Evolutionary conservation across 352 stramenopile species (phyloP).

Genomic region (Globisporangium uncinulatum): DNA sequence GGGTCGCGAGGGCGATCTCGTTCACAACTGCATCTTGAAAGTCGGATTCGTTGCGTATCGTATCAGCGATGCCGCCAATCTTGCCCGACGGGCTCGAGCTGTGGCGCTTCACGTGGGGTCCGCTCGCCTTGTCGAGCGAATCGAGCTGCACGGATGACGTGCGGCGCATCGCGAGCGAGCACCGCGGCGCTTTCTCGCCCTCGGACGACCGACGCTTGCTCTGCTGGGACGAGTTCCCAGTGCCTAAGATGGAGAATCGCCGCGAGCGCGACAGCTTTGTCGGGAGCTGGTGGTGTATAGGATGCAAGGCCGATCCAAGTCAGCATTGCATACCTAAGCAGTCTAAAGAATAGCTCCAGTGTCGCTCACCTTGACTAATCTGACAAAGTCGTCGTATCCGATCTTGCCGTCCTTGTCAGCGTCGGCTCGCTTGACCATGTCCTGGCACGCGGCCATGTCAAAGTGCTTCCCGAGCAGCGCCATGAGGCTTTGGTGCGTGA

Average conservation of each 20-base stretch:
- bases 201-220: constrained; percentile 9
- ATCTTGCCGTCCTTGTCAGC: constrained; percentile 63
- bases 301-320: neutral
- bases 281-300: constrained; percentile 3
- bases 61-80: constrained; percentile 11
- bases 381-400: constrained; percentile 63
- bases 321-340: neutral
- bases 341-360: too few relatives aligned
- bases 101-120: constrained; percentile 12
- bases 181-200: constrained; percentile 9
- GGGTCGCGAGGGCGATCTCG: constrained; percentile 18
- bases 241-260: constrained; percentile 2
- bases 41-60: constrained; percentile 17
- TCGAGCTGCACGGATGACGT: constrained; percentile 20
- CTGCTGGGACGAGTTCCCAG: neutral
- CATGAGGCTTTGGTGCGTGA: constrained; percentile 49
- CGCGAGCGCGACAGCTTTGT: constrained; percentile 8
- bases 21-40: constrained; percentile 15
- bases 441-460: constrained; percentile 37
- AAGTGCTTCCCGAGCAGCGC: constrained; percentile 59
- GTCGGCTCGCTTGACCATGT: constrained; percentile 64
- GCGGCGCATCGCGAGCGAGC: constrained; percentile 17
- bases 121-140: neutral
- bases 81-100: constrained; percentile 16
- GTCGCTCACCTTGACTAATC: constrained; percentile 43